These are phyloP conservation scores for Rutstroemia sp. DNA, from an alignment of 2,329 filamentous ascomycete genomes.

Conservation along the genomic window DNA sequence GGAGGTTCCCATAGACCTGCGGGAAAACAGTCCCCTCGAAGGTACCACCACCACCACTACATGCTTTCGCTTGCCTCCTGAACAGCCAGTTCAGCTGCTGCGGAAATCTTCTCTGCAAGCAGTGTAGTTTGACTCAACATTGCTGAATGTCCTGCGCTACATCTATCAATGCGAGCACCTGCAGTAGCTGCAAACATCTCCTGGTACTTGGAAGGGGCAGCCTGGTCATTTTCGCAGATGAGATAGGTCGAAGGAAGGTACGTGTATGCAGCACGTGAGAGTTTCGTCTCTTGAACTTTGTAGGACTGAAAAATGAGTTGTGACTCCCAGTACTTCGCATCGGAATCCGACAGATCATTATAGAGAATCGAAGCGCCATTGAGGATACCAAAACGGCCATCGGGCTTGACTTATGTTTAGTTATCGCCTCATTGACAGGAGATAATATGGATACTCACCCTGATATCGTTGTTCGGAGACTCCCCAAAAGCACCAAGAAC, in stretches of 20 bases:
- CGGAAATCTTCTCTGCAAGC: not conserved
- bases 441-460: not conserved
- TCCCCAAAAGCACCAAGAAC: no score
- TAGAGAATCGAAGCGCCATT: not conserved
- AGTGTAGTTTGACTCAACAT: slow-evolving; percentile 2
- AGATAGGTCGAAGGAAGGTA: slow-evolving; percentile 6
- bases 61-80: no score
- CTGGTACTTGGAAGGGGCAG: not conserved
- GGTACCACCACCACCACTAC: no score
- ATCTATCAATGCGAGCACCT: not conserved
- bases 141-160: slow-evolving; percentile 1
- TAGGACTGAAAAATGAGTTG: slow-evolving; percentile 26
- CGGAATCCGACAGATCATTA: slow-evolving; percentile 1
- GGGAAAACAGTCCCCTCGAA: no score
- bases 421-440: not conserved
- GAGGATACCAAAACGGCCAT: not conserved
- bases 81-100: not conserved
- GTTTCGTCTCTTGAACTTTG: slow-evolving; percentile 15
- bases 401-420: not conserved
- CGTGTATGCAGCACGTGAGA: slow-evolving; percentile 7
- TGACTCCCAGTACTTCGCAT: slow-evolving; percentile 4
- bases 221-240: slow-evolving; percentile 8
- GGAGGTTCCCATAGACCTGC: no score
- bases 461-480: slow-evolving; percentile 1
- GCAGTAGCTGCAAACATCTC: slow-evolving; percentile 4